These are phyloP conservation scores for Saccharum officinarum DNA, from an alignment of 176 grass and related monocot species.

Conservation along the genomic window DNA sequence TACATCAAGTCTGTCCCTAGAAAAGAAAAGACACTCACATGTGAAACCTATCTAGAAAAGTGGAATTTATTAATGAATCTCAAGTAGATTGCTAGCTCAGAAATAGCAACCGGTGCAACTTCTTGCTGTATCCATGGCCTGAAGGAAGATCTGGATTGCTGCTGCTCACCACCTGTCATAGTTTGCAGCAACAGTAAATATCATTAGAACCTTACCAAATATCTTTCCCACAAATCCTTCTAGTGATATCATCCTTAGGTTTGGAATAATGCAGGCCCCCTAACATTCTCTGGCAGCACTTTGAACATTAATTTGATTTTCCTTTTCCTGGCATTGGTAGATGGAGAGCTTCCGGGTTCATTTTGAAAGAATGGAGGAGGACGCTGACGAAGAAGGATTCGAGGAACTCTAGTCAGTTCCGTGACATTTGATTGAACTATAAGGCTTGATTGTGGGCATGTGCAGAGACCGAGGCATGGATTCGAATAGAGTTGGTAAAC, in stretches of 20 bases:
- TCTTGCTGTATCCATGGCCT: not conserved
- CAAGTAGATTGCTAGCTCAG: not conserved
- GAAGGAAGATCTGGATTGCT: not conserved
- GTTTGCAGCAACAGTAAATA: not conserved
- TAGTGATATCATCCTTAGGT: not conserved
- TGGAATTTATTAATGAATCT: not conserved
- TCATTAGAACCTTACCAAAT: not conserved
- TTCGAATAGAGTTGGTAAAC: not conserved
- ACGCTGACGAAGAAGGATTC: constrained; percentile 70
- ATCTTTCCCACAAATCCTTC: not conserved
- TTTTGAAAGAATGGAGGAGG: constrained; percentile 60
- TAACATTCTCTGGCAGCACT: not conserved
- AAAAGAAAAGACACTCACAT: not conserved
- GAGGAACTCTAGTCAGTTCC: constrained; percentile 54
- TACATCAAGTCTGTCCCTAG: not conserved
- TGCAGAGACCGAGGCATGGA: not conserved
- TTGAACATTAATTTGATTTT: not conserved
- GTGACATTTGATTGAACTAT: not conserved
- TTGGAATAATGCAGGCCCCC: not conserved
- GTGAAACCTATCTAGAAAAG: not conserved
- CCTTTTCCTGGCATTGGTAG: constrained; percentile 37
- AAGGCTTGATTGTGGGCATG: not conserved
- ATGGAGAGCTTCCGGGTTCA: constrained; percentile 64
- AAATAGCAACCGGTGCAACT: not conserved
- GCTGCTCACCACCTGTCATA: not conserved